Base-by-base conservation (phyloP, 192 early-diverging fungal species). In the Glomus cerebriforme region DNA sequence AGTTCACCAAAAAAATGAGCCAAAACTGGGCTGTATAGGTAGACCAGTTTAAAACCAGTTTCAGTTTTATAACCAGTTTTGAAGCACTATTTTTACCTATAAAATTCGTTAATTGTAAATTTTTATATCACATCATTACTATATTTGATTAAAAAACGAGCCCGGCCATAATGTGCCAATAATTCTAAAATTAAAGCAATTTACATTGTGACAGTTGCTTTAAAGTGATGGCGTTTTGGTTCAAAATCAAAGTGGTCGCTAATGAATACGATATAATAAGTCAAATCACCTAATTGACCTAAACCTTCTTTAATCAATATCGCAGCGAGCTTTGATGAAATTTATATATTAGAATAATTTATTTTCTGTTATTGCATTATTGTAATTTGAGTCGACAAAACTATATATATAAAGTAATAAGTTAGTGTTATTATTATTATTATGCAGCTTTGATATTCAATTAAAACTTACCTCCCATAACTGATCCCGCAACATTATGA, bases 271-370 rank as follows among this genome's bases (percentile, higher is more conserved):
- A 94, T 94, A 81, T 94, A n/a, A n/a, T n/a, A 96, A 0, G 94
- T 58, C 12, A 96, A 94, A 27, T 93, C 95, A 29, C 94, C 94
- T 0, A 96, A 84, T 60, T 95, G 91, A 10, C 95, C 94, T 31
- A 96, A 88, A 1, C 95, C 95, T 77, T 96, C 95, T 85, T 96
- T 96, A 81, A 96, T 96, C 45, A 95, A 90, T 0, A 93, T 92
- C 1, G 94, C 95, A 13, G 95, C 94, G 73, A 92, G 82, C 62
- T 84, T 73, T 31, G 8, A 47, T 47, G 66, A 78, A 69, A 37
- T 39, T 24, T 5, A 68, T 8, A 68, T 39, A 68, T 68, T 37
- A 68, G 31, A 67, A n/a, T 67, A 29, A 22, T 22, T 8, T 29
- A 67, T 4, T n/a, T n/a, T n/a, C n/a, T n/a, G n/a, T n/a, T 43